Conservation (phyloP, 495 filamentous ascomycete species). For the Chlorociboria aeruginascens region DNA sequence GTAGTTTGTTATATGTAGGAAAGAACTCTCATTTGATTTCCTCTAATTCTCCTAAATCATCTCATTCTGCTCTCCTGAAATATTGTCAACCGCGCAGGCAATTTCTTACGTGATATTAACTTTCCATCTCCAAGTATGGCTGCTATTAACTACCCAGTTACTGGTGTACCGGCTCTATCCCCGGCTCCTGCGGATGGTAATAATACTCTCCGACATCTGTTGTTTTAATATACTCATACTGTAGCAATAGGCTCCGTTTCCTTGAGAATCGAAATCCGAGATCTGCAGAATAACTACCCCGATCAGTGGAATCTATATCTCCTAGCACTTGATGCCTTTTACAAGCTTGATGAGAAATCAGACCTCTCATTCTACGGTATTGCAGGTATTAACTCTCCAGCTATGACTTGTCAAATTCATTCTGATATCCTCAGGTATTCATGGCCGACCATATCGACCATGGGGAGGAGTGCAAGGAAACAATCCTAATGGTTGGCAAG, state of each 20-base stretch:
- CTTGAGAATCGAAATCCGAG: conserved; percentile 38
- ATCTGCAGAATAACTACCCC: conserved; percentile 39
- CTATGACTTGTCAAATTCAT: neutral
- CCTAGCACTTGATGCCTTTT: conserved; percentile 20
- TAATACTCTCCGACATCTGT: neutral
- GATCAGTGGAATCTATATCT: conserved; percentile 28
- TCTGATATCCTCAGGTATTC: conserved; percentile 37
- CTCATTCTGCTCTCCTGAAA: too few species aligned
- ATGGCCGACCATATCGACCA: conserved; percentile 45
- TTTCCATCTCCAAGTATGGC: conserved; percentile 12
- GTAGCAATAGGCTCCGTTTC: conserved; percentile 14
- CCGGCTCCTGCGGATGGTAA: conserved; percentile 13
- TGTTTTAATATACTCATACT: neutral
- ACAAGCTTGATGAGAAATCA: conserved; percentile 38
- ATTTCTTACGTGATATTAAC: neutral
- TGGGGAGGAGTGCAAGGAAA: conserved; percentile 44
- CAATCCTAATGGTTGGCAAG: conserved; percentile 28
- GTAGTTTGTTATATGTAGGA: too few species aligned
- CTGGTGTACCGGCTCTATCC: conserved; percentile 5
- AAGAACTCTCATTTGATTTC: too few species aligned
- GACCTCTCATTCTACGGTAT: conserved; percentile 51
- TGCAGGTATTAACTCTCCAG: conserved; percentile 27
- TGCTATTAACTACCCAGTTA: conserved; percentile 14
- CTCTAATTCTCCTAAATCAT: too few species aligned
- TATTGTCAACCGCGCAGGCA: too few species aligned